Base-by-base conservation (phyloP, 352 stramenopile species). In the Phytophthora chlamydospora region DNA sequence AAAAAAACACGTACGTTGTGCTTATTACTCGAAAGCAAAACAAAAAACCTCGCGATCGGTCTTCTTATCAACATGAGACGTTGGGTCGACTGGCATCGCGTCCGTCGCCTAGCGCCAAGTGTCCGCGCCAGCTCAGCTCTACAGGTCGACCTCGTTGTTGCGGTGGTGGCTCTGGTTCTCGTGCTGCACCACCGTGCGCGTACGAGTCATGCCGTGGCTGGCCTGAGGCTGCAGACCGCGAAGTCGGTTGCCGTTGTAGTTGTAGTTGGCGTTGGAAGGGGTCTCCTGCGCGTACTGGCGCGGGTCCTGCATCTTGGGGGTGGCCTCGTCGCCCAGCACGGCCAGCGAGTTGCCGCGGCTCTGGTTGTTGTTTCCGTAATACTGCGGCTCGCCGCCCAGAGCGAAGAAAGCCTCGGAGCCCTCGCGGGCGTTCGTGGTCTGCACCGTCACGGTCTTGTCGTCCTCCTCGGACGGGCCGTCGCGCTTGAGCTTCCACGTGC, bases 401-500 rank as follows among this genome's bases (percentile, higher is more conserved):
- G 76, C 73, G 40, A 86, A 86, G 48, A 86, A 84, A 16, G 72
- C 50, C 13, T 84, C 76, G 5, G 62, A 69, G n/a, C 66, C 76
- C 24, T 80, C 76, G 9, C 76, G 74, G 16, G 76, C 76, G 63
- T 78, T 86, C 9, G 72, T 72, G 3, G 72, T 86, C 40, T 72
- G 65, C n/a, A 86, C 60, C 1, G 58, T 68, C 12, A 62, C 69
- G 5, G 68, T 66, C 51, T 98, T 79, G 82, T 95, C 58, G 33
- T 97, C 39, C 4, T 71, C 55, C 0, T 60, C 41, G 1, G 50
- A 48, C 2, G 24, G 41, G 24, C 75, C 72, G 54, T 87, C 69
- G 17, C 72, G 73, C 62, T 88, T 66, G 60, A 95, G 76, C 69
- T 93, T 91, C 83, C 83, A 95, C 53, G 83, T 93, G 41, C 78